phyloP scores from a whole-genome alignment of 495 filamentous ascomycete species.

The Pyrenula massariospora region DNA sequence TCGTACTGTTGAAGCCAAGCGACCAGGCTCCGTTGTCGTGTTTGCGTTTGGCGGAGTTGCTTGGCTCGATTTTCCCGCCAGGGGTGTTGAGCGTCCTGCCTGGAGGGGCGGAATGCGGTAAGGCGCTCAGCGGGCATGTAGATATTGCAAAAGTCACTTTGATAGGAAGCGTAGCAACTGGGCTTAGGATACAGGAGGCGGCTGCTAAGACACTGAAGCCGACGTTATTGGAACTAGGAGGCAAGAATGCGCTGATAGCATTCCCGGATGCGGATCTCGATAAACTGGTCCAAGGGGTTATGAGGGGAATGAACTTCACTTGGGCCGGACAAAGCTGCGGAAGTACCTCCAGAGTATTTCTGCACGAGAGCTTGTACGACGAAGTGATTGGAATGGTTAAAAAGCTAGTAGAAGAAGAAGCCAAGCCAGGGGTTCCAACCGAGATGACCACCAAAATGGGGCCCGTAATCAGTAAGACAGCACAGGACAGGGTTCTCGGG shows the following conservation, averaged over 20 bases:
- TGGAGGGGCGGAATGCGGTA: neutral
- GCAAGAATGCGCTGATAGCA: constrained; percentile 96
- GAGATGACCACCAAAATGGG: constrained; percentile 83
- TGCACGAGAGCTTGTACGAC: constrained; percentile 93
- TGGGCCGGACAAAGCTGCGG: constrained; percentile 93
- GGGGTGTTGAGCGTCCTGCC: constrained; percentile 9
- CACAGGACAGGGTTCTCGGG: constrained; percentile 95
- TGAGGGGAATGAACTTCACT: constrained; percentile 98
- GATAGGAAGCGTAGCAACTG: constrained; percentile 85
- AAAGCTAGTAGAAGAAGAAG: constrained; percentile 65
- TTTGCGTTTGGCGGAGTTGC: constrained; percentile 1
- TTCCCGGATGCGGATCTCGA: constrained; percentile 95
- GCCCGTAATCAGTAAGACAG: constrained; percentile 85
- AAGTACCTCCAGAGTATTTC: constrained; percentile 89
- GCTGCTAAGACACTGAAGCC: constrained; percentile 95
- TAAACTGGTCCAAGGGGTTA: constrained; percentile 92
- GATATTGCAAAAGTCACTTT: constrained; percentile 97
- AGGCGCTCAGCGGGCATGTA: constrained; percentile 50
- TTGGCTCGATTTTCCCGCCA: constrained; percentile 1
- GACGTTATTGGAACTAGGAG: constrained; percentile 93
- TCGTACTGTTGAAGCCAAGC: constrained; percentile 8
- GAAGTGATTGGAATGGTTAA: constrained; percentile 86
- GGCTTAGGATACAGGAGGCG: constrained; percentile 90
- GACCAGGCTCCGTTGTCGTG: constrained; percentile 4
- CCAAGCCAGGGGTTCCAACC: constrained; percentile 84